Conservation (phyloP, 202 grass and related monocot genomes). For the Panicum virgatum region DNA sequence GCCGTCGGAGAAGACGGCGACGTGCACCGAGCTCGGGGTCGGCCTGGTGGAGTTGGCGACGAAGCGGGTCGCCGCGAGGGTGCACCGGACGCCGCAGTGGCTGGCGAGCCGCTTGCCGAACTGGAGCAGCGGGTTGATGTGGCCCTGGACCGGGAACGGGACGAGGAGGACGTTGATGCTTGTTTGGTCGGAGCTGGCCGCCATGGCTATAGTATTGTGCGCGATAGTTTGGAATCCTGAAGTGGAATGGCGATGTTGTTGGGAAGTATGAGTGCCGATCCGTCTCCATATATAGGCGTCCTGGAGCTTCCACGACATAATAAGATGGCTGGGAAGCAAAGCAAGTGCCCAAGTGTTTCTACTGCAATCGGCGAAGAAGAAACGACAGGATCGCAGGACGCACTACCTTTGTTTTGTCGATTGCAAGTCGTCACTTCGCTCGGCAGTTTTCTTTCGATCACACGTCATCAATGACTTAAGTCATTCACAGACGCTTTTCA, state of each 20-base stretch:
- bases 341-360: neutral
- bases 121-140: constrained; percentile 80
- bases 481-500: no score
- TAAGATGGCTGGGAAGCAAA: constrained; percentile 14
- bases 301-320: neutral
- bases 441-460: neutral
- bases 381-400: neutral
- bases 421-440: neutral
- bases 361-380: neutral
- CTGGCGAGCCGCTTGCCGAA: constrained; percentile 64
- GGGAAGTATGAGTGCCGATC: neutral
- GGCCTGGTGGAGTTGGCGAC: constrained; percentile 36
- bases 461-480: neutral
- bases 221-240: neutral
- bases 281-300: neutral
- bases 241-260: neutral
- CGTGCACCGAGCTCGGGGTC: constrained; percentile 39
- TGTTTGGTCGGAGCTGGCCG: neutral
- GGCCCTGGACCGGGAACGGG: constrained; percentile 72
- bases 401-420: neutral
- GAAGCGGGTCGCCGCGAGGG: constrained; percentile 56
- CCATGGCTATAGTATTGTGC: neutral
- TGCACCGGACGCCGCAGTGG: constrained; percentile 44
- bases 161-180: constrained; percentile 49
- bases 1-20: constrained; percentile 71